Conservation (phyloP, 1,284 basidiomycete species). For the Exobasidium cylindrosporum region DNA sequence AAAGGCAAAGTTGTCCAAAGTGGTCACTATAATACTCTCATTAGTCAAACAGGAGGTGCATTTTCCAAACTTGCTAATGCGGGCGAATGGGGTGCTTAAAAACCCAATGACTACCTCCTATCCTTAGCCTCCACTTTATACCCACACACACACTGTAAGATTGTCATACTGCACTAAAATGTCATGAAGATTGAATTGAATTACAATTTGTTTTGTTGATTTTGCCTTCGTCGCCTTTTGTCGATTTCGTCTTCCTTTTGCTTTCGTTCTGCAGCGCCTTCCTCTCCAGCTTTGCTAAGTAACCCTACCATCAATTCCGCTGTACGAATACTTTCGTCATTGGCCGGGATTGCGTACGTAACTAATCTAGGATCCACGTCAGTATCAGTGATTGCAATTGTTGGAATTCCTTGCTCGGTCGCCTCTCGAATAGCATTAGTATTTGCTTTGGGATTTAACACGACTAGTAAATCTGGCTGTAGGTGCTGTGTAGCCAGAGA, state of each 20-base stretch:
- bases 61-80: constrained; percentile 79
- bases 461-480: constrained; percentile 79
- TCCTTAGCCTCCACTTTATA: background rate
- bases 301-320: constrained; percentile 87
- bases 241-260: constrained; percentile 8
- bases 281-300: constrained; percentile 77
- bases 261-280: constrained; percentile 38
- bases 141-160: no score
- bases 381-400: constrained; percentile 76
- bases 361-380: constrained; percentile 94
- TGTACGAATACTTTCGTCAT: constrained; percentile 87
- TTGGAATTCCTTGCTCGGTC: constrained; percentile 56
- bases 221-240: background rate
- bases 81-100: constrained; percentile 70
- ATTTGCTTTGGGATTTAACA: constrained; percentile 84
- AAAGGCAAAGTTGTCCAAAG: constrained; percentile 75
- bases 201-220: background rate
- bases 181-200: no score
- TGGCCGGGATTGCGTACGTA: constrained; percentile 97
- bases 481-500: constrained; percentile 61
- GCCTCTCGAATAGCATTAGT: constrained; percentile 59
- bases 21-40: constrained; percentile 68
- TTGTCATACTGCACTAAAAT: no score
- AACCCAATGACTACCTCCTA: background rate
- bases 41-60: constrained; percentile 68